Evolutionary conservation across 179 eudicot species (phyloP).

Genomic region (Vitellaria paradoxa): DNA sequence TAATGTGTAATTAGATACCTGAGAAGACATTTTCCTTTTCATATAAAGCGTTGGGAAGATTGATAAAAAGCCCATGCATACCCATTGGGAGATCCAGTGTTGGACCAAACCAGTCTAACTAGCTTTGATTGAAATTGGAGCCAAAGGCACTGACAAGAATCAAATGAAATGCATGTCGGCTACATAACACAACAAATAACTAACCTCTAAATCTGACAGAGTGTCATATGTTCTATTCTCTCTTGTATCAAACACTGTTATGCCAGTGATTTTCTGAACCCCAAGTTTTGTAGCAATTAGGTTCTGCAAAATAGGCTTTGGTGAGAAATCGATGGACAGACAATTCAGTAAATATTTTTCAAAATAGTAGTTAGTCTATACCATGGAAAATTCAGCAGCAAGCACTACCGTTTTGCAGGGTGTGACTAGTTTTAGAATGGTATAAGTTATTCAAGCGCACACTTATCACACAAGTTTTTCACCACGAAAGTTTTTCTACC

Average conservation of each 20-base stretch:
- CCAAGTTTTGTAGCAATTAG: conserved; percentile 85
- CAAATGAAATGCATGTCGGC: neutral
- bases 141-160: neutral
- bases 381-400: neutral
- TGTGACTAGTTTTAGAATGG: neutral
- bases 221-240: conserved; percentile 89
- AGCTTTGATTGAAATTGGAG: neutral
- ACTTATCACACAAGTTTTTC: neutral
- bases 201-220: conserved; percentile 88
- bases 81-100: neutral
- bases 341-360: neutral
- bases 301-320: conserved; percentile 53
- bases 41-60: neutral
- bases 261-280: conserved; percentile 91
- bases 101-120: neutral
- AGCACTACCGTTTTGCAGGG: neutral
- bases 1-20: neutral
- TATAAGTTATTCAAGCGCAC: neutral
- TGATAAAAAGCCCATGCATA: no score
- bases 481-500: neutral
- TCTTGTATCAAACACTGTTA: conserved; percentile 73
- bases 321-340: neutral
- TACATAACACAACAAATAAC: conserved; percentile 30
- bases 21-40: neutral
- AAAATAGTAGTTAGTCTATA: neutral